Percentiles rank a stretch among this genome's conserved stretches.
phyloP scores from a whole-genome alignment of 1,139 yeast species.

The Saccharomyces hybrid region DNA sequence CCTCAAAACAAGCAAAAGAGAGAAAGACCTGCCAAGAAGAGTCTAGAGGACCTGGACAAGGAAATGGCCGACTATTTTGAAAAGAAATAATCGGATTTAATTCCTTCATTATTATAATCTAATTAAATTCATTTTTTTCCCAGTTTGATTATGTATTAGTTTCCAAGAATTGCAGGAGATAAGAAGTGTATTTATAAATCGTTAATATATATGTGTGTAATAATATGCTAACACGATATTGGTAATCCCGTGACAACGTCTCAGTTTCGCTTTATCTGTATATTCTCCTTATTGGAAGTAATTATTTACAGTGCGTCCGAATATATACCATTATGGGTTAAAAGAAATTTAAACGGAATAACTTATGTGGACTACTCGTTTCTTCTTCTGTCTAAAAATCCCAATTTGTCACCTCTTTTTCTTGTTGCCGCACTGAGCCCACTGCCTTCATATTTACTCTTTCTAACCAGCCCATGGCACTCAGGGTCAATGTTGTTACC shows the following conservation, averaged over 20 bases:
- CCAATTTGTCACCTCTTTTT: conserved; percentile 34
- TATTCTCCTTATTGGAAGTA: neutral
- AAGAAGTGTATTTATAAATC: neutral
- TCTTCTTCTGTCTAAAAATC: conserved; percentile 31
- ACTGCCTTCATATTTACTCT: conserved; percentile 59
- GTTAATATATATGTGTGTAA: neutral
- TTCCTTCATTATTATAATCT: conserved; percentile 1
- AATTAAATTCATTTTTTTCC: conserved; percentile 2
- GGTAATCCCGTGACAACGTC: too few species aligned
- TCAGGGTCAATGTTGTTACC: conserved; percentile 7
- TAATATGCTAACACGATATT: neutral
- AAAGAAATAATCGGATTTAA: conserved; percentile 14
- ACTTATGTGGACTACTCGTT: conserved; percentile 7
- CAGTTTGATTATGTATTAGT: conserved; percentile 2
- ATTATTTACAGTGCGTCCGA: neutral
- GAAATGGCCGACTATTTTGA: conserved; percentile 85
- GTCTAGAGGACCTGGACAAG: conserved; percentile 85
- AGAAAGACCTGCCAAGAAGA: conserved; percentile 52
- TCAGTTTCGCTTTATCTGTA: neutral
- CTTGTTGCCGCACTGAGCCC: conserved; percentile 48
- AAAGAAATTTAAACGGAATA: neutral
- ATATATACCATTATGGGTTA: neutral
- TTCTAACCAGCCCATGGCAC: conserved; percentile 32
- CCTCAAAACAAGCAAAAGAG: conserved; percentile 33
- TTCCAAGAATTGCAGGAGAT: neutral